Conservation (phyloP, 495 filamentous ascomycete species). For the Lasiosphaeria hispida region DNA sequence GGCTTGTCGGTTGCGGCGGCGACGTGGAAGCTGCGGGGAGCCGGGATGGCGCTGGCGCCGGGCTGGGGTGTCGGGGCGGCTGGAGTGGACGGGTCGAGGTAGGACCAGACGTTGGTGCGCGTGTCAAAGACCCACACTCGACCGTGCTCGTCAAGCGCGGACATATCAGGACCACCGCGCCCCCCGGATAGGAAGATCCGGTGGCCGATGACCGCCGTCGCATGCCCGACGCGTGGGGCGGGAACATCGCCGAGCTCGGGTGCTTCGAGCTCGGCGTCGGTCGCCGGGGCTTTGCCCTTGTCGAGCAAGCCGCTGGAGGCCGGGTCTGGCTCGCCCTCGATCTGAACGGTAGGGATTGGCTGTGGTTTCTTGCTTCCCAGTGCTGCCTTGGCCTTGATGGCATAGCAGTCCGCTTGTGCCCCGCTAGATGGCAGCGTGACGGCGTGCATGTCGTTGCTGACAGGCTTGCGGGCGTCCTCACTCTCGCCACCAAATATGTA, state of each 20-base stretch:
- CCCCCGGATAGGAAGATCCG: slow-evolving; percentile 66
- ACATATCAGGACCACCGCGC: slow-evolving; percentile 41
- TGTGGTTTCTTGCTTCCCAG: neutral
- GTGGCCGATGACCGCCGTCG: slow-evolving; percentile 56
- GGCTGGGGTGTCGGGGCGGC: slow-evolving; percentile 31
- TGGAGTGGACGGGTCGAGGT: slow-evolving; percentile 48
- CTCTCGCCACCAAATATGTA: slow-evolving; percentile 69
- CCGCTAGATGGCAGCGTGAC: slow-evolving; percentile 57
- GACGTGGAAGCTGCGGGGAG: slow-evolving; percentile 46
- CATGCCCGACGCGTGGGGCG: slow-evolving; percentile 54
- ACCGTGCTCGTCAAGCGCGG: slow-evolving; percentile 57
- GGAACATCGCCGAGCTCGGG: slow-evolving; percentile 40
- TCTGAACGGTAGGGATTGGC: slow-evolving; percentile 16
- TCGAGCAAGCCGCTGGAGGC: slow-evolving; percentile 7
- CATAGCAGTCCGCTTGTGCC: slow-evolving; percentile 55
- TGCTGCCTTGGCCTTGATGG: slow-evolving; percentile 44
- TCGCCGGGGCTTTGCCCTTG: slow-evolving; percentile 28
- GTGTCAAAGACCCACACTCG: slow-evolving; percentile 67
- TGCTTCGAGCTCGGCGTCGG: neutral
- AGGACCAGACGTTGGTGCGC: slow-evolving; percentile 52
- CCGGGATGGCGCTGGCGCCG: slow-evolving; percentile 17
- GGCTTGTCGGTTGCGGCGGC: slow-evolving; percentile 51
- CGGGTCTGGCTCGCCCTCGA: slow-evolving; percentile 35
- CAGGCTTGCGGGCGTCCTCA: slow-evolving; percentile 45
- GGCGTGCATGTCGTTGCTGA: slow-evolving; percentile 69